Base-by-base conservation (phyloP, 169 alveolate genomes). In the Plasmodium berghei region DNA sequence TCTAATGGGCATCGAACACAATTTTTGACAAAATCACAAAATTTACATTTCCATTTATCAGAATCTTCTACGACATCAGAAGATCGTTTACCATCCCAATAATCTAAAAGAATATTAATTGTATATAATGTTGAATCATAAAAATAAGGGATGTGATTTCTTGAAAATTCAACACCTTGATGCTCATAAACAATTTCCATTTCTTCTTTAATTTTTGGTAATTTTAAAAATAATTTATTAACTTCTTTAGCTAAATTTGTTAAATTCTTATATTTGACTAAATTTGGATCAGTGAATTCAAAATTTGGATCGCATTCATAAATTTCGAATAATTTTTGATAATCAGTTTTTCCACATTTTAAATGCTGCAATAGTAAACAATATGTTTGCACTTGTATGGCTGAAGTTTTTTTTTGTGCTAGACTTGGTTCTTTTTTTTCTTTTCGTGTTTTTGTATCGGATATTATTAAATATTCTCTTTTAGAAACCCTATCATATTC, bases 1-100 rank as follows among this genome's bases (percentile, higher is more conserved):
- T 85, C 87, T 26, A 85, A 58, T 1, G 96, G 96, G 12, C 95
- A 75, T 16, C 89, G 89, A 14, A 92, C 94, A 56, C 96, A 94
- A 46, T 94, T 94, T 54, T 87, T 92, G 75, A 87, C 90, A 88
- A 92, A 92, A 64, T 94, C 95, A 73, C 96, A 94, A 71, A 92
- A 91, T 73, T 90, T 94, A 69, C 96, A 94, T 92, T 94, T 94
- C 96, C 96, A 94, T n/a, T 88, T 72, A 70, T 94, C 96, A 5
- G 80, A 67, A 62, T 75, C 92, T 9, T 61, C 87, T 14, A 94
- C 96, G 22, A 92, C 93, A 49, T 94, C 95, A 56, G 93, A 77
- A 10, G 92, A 92, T 18, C 96, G 69, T 58, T 74, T 64, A 26
- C 96, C 96, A 20, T 94, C 96, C 96, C 96, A 94, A 87, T 92